These are phyloP conservation scores for Aspergillus eucalypticola DNA, from an alignment of 2,329 filamentous ascomycete genomes.

Conservation along the genomic window DNA sequence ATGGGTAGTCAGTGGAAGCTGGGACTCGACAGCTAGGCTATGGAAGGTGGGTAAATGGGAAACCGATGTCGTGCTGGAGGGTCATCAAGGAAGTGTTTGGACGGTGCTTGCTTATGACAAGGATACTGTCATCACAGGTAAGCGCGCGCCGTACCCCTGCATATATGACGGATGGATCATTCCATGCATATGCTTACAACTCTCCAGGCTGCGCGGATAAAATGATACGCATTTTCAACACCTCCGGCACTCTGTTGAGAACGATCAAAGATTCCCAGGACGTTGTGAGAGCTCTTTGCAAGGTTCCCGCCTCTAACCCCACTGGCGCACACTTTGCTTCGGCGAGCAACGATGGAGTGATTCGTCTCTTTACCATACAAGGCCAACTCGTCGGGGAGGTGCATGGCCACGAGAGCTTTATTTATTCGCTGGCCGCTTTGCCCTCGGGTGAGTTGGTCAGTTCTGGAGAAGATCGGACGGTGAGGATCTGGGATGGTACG, in stretches of 20 bases:
- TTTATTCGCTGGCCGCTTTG: conserved; percentile 78
- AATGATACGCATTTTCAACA: conserved; percentile 78
- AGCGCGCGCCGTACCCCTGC: conserved; percentile 7
- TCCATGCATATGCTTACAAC: conserved; percentile 18
- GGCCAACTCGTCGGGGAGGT: conserved; percentile 76
- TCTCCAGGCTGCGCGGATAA: conserved; percentile 76
- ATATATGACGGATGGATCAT: neutral
- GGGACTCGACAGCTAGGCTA: conserved; percentile 84
- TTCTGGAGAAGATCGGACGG: conserved; percentile 89
- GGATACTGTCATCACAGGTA: conserved; percentile 74
- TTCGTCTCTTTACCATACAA: conserved; percentile 81
- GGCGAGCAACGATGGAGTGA: conserved; percentile 86
- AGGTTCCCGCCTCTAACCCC: conserved; percentile 71
- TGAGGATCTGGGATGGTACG: conserved; percentile 80
- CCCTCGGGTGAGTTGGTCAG: conserved; percentile 87
- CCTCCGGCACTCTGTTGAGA: conserved; percentile 62
- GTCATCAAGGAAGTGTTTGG: conserved; percentile 84
- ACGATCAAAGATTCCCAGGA: conserved; percentile 72
- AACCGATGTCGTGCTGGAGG: conserved; percentile 67
- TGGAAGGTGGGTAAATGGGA: conserved; percentile 90
- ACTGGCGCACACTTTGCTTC: conserved; percentile 92
- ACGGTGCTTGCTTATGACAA: conserved; percentile 82
- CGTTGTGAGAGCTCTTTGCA: conserved; percentile 84
- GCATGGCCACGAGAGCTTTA: conserved; percentile 88
- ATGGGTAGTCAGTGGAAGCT: conserved; percentile 85